Evolutionary conservation across 345 rosid genomes (phyloP), one percentile per base, ranked within the genome.

Genomic region (Pelargonium nanum): DNA sequence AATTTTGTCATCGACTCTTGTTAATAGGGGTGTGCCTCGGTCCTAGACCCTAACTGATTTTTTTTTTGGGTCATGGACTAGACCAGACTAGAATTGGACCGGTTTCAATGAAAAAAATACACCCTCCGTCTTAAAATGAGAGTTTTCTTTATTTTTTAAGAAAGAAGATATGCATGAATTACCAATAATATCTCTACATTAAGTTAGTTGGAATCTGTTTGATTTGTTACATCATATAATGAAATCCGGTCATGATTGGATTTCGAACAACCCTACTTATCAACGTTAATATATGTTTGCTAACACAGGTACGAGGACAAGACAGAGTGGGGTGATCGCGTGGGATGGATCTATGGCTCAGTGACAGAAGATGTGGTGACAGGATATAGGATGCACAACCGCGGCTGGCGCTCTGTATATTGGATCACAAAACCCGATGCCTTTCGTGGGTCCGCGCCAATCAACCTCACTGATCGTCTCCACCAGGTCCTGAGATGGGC

Each of bases 361-460:
- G 96, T 93, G 59, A 93, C 99, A 4, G 99, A 93, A 65, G 99
- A 93, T 26, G 99, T 93, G 63, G 99, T 93, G 63, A 87, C 97
- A 4, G 99, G 99, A 19, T 89, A 87, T 66, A 82, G 97, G 24
- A 89, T 93, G 97, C 99, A 93, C 74, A 93, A 93, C 67, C 94
- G 99, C 6, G 99, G 99, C 17, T 93, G 99, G 99, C 94, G 81
- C 30, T 89, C 97, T 0, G 77, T 93, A 21, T 89, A 93, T 68
- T 93, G 99, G 57, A 78, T 93, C 60, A 87, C 97, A 20, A 87
- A 87, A 44, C 82, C 91, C 0, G 99, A 93, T 26, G 89, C 96
- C 0, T 93, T 89, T 63, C 83, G 90, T 1, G 96, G 99, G 16
- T 83, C 97, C 13, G 97, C 97, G 48, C 99, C 97, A 0, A 93